These are phyloP conservation scores for Sanchytrium tribonematis DNA, from an alignment of 371 early-diverging fungal species.

Conservation along the genomic window DNA sequence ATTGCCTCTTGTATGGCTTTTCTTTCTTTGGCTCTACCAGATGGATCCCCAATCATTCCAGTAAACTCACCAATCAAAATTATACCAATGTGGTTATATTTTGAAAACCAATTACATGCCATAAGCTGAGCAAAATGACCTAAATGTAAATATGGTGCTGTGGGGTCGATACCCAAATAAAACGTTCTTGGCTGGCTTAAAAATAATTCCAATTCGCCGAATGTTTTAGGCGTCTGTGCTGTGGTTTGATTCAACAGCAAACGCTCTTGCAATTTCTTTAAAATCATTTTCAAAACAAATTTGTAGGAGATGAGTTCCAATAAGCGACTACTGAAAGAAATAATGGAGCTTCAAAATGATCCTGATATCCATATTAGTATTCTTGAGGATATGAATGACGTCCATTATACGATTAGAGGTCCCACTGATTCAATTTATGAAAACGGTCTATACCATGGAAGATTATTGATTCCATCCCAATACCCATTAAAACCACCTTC, in stretches of 20 bases:
- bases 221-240: background rate
- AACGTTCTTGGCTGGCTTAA: background rate
- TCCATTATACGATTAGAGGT: slow-evolving; percentile 15
- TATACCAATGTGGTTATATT: background rate
- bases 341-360: background rate
- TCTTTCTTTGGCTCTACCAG: background rate
- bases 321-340: background rate
- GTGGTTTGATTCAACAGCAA: background rate
- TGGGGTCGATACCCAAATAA: background rate
- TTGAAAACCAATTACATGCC: background rate
- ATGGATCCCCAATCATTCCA: background rate
- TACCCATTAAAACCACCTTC: slow-evolving; percentile 33
- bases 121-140: background rate
- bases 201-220: background rate
- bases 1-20: background rate
- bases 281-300: background rate
- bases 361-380: background rate
- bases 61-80: background rate
- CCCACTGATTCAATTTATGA: slow-evolving; percentile 28
- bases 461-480: slow-evolving; percentile 23
- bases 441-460: slow-evolving; percentile 23
- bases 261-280: background rate
- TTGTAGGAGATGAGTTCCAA: background rate
- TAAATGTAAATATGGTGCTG: background rate
- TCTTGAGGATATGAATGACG: slow-evolving; percentile 5